These are phyloP conservation scores for Alternaria burnsii DNA, from an alignment of 2,329 filamentous ascomycete genomes.

Conservation along the genomic window DNA sequence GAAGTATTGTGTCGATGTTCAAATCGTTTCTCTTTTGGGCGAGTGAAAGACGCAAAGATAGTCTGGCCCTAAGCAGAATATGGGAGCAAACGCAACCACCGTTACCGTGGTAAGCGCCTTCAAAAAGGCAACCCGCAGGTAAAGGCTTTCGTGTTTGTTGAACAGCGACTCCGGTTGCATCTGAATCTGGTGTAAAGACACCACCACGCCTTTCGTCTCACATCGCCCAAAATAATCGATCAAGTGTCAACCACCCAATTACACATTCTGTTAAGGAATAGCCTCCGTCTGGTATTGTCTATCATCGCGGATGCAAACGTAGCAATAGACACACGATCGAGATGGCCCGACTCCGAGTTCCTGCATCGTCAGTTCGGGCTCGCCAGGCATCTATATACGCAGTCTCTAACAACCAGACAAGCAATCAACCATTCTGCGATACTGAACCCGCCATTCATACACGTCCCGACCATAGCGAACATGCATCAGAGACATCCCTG, in stretches of 20 bases:
- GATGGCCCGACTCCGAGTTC: slow-evolving; percentile 6
- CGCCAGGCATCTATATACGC: background rate
- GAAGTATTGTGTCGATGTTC: background rate
- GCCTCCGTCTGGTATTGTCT: background rate
- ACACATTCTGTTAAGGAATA: background rate
- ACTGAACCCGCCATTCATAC: background rate
- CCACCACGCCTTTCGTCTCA: background rate
- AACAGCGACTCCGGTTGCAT: background rate
- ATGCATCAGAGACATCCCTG: background rate
- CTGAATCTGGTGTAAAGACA: background rate
- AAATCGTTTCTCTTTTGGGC: background rate
- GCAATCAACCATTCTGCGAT: background rate
- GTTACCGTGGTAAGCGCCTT: background rate
- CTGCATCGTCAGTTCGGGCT: background rate
- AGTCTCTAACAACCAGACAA: background rate
- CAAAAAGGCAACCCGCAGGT: background rate
- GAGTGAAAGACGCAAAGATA: background rate
- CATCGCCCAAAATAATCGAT: background rate
- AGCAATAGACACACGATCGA: background rate
- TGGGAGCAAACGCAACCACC: background rate
- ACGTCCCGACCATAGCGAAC: background rate
- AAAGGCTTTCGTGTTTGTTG: background rate
- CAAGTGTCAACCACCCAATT: background rate
- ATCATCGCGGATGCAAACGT: background rate
- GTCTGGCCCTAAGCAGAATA: background rate